phyloP scores from a whole-genome alignment of 257 asterid species.

The Schizonepeta tenuifolia region DNA sequence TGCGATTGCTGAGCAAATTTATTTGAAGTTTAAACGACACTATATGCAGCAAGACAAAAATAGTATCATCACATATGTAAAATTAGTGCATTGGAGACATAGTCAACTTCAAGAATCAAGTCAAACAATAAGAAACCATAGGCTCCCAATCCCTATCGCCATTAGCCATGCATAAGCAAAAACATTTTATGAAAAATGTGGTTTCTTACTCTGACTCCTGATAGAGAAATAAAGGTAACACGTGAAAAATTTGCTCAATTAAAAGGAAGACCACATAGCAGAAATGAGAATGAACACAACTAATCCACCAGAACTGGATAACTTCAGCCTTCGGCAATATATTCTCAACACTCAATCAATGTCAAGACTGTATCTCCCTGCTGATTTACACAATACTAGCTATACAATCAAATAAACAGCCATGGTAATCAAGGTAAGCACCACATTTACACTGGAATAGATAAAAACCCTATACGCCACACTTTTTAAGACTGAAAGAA shows the following conservation, averaged over 20 bases:
- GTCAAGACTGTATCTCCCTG: neutral
- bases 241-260: no score
- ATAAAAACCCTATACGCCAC: neutral
- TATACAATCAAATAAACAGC: neutral
- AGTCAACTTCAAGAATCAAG: conserved; percentile 1
- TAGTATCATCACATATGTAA: neutral
- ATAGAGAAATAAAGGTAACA: no score
- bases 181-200: neutral
- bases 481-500: neutral
- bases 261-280: neutral
- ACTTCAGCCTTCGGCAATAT: neutral
- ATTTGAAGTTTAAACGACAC: conserved; percentile 6
- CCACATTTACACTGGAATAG: neutral
- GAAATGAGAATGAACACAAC: neutral
- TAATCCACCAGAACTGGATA: neutral
- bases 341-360: neutral
- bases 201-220: neutral
- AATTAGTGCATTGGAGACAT: neutral
- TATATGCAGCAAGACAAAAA: conserved; percentile 1
- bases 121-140: neutral
- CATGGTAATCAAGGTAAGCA: neutral
- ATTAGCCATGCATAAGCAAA: neutral
- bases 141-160: neutral
- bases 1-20: neutral
- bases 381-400: neutral